Conservation (phyloP, 83 land plant genomes). For the Isoetes engelmannii region DNA sequence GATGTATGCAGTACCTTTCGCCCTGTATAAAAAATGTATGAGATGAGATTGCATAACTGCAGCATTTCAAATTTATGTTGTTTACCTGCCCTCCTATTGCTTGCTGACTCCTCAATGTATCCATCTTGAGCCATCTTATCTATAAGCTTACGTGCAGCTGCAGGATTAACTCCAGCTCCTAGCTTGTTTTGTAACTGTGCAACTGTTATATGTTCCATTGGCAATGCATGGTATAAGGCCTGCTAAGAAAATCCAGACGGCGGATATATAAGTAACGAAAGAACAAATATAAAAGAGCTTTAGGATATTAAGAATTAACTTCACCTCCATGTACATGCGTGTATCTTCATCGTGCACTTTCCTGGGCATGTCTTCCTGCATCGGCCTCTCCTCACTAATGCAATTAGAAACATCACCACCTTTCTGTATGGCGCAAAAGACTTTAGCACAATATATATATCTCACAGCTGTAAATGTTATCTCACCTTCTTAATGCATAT, state of each 20-base stretch:
- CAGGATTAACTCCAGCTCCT: conserved; percentile 45
- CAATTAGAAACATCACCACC: too few species aligned
- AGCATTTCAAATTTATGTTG: neutral
- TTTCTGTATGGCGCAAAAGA: too few species aligned
- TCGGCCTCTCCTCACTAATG: too few species aligned
- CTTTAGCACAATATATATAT: too few species aligned
- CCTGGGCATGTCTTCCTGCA: too few species aligned
- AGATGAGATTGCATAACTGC: neutral
- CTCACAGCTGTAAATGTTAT: too few species aligned
- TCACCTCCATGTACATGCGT: conserved; percentile 59
- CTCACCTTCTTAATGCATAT: neutral
- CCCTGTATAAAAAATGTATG: conserved; percentile 29
- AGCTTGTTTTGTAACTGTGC: conserved; percentile 60
- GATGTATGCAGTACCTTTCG: conserved; percentile 56
- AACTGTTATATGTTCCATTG: conserved; percentile 51
- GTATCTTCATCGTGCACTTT: conserved; percentile 11
- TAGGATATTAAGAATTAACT: neutral
- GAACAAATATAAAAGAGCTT: neutral
- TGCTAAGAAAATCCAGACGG: conserved; percentile 8
- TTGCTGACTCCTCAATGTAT: conserved; percentile 38
- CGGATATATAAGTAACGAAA: neutral
- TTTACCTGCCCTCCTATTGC: conserved; percentile 54
- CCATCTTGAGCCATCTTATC: conserved; percentile 60
- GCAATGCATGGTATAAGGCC: conserved; percentile 73
- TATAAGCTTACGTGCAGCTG: conserved; percentile 45